phyloP scores from a whole-genome alignment of 371 early-diverging fungal genomes.

The Mucor circinelloides region DNA sequence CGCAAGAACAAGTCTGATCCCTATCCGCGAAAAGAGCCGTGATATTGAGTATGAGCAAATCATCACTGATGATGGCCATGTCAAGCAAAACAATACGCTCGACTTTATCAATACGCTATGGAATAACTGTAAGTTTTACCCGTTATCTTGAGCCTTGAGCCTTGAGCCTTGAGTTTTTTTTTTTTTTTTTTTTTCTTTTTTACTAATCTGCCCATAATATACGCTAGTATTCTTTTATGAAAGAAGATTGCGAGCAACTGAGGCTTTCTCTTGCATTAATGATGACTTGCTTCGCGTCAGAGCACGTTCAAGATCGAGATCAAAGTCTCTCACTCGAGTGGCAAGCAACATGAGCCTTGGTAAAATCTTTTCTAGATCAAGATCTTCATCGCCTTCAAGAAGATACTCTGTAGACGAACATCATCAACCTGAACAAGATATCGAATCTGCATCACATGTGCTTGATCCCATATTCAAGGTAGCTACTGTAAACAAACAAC shows the following conservation, averaged over 20 bases:
- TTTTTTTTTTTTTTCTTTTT: background rate
- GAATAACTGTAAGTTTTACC: constrained; percentile 24
- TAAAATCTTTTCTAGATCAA: constrained; percentile 37
- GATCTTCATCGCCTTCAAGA: constrained; percentile 42
- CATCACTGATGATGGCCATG: background rate
- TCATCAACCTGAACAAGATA: constrained; percentile 1
- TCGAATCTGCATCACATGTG: constrained; percentile 10
- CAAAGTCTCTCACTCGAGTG: constrained; percentile 43
- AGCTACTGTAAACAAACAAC: constrained; percentile 23
- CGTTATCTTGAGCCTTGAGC: no score
- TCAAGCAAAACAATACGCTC: constrained; percentile 3
- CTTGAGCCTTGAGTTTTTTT: no score
- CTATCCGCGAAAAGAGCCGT: constrained; percentile 23
- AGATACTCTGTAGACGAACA: background rate
- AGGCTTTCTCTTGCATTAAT: constrained; percentile 27
- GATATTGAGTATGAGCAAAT: constrained; percentile 26
- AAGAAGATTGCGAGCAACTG: constrained; percentile 30
- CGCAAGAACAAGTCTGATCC: constrained; percentile 21
- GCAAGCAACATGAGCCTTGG: constrained; percentile 43
- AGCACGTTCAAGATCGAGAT: constrained; percentile 46
- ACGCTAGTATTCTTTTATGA: constrained; percentile 47
- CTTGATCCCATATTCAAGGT: constrained; percentile 25
- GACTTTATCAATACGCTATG: constrained; percentile 29
- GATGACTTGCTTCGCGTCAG: constrained; percentile 32
- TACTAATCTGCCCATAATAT: background rate